Evolutionary conservation across 768 basidiomycete genomes (phyloP).

Genomic region (Termitomyces sp.): DNA sequence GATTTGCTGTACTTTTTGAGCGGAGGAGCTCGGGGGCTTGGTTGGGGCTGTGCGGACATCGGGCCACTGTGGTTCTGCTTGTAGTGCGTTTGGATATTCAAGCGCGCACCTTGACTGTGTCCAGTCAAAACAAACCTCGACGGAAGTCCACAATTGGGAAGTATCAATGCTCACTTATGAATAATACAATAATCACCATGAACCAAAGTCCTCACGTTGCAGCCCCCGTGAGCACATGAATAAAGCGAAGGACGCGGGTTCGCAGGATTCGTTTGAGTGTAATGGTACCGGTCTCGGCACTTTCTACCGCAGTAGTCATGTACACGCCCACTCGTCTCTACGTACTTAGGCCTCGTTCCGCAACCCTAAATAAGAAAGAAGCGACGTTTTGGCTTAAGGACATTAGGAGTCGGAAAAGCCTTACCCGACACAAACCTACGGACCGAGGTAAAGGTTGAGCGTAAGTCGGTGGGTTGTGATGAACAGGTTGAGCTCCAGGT

Average conservation of each 20-base stretch:
- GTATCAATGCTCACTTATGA: background rate
- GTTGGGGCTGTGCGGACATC: conserved; percentile 1
- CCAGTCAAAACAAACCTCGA: background rate
- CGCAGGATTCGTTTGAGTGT: background rate
- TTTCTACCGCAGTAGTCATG: conserved; percentile 3
- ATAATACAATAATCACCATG: conserved; percentile 6
- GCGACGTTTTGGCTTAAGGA: background rate
- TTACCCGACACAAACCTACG: background rate
- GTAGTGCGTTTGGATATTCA: background rate
- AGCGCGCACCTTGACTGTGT: background rate
- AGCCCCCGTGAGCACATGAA: conserved; percentile 4
- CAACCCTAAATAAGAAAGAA: background rate
- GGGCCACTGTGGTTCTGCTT: background rate
- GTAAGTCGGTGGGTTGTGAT: background rate
- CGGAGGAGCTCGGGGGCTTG: background rate
- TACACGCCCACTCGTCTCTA: background rate
- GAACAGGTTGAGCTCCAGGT: background rate
- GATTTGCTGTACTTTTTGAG: conserved; percentile 4
- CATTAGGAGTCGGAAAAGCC: background rate
- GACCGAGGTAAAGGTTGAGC: background rate
- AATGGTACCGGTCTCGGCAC: background rate
- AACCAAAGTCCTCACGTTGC: background rate
- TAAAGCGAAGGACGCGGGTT: background rate
- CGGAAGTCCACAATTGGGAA: background rate
- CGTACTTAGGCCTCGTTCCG: background rate